Base-by-base conservation (phyloP, 306 rosid species). In the Begonia masoniana region DNA sequence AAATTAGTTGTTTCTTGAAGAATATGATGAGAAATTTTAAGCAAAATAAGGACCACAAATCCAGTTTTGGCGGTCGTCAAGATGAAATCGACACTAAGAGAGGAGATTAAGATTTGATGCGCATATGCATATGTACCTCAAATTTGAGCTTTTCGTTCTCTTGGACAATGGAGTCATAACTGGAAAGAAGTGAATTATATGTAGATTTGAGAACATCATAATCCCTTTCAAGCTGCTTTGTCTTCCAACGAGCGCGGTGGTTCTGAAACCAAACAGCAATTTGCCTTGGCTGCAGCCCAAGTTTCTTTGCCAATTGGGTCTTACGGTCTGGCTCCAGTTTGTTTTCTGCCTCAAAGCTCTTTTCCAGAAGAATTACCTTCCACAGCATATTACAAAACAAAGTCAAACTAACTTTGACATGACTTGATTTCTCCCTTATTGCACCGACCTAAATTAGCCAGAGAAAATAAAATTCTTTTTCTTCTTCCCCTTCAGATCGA, bases 191-290 rank as follows among this genome's bases (percentile, higher is more conserved):
- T 55, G 96, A 65, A 62, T 83, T 95, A 58, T 83, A 81, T 51
- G 91, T 74, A 56, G 96, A 74, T 71, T 77, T 91, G 60, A 91
- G 96, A 72, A 74, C 75, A 73, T 86, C 96, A 74, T 67, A 91
- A 66, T 85, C 96, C 58, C 82, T 82, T 71, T 91, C 99, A 15
- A 91, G 94, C 68, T 91, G 99, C 74, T 91, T 91, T 13, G 94
- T 91, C 84, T 91, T 91, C 99, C 99, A 91, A 10, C 99, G 70
- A 56, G 99, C 96, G 45, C 96, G 73, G 76, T 96, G 96, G 77
- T 91, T 91, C 72, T 91, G 99, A 61, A 86, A 91, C 99, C 99
- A 91, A 26, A 85, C 94, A 13, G 99, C 99, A 72, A 91, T 94
- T 73, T 91, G 99, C 59, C 99, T 75, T 0, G 99, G 92, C 76